Evolutionary conservation across 2,329 filamentous ascomycete species (phyloP).

Genomic region (Paecilomyces sp.): DNA sequence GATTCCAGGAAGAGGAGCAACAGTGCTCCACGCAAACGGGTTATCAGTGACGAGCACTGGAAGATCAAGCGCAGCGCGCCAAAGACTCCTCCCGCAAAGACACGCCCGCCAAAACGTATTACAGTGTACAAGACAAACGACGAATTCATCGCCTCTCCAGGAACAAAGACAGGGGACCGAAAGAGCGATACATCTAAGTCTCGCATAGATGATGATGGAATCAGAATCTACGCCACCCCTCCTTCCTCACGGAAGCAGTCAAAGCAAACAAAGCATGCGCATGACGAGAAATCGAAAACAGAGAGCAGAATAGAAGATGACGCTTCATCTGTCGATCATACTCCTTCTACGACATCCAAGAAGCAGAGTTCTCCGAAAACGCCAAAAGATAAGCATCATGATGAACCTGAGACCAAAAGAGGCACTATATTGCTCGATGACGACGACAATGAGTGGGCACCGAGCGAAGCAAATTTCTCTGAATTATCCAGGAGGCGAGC

Average conservation of each 20-base stretch:
- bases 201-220: slow-evolving; percentile 17
- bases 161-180: slow-evolving; percentile 17
- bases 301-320: slow-evolving; percentile 13
- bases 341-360: slow-evolving; percentile 13
- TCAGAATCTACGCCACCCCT: slow-evolving; percentile 17
- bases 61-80: slow-evolving; percentile 47
- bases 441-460: slow-evolving; percentile 24
- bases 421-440: slow-evolving; percentile 21
- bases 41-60: slow-evolving; percentile 89
- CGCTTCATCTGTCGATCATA: slow-evolving; percentile 7
- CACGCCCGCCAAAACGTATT: slow-evolving; percentile 36
- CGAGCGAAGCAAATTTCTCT: slow-evolving; percentile 33
- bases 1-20: slow-evolving; percentile 35
- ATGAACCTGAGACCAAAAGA: slow-evolving; percentile 14
- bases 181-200: slow-evolving; percentile 16
- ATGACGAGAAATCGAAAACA: slow-evolving; percentile 13
- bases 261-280: slow-evolving; percentile 13
- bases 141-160: slow-evolving; percentile 15
- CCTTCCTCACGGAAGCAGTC: slow-evolving; percentile 17
- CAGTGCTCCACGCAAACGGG: slow-evolving; percentile 76
- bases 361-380: slow-evolving; percentile 14
- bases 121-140: slow-evolving; percentile 31
- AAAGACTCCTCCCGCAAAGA: slow-evolving; percentile 31
- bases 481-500: slow-evolving; percentile 30
- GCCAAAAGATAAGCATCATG: slow-evolving; percentile 14